These are phyloP conservation scores for Saccharomyces kudriavzevii DNA, from an alignment of 805 yeast genomes.

Conservation along the genomic window DNA sequence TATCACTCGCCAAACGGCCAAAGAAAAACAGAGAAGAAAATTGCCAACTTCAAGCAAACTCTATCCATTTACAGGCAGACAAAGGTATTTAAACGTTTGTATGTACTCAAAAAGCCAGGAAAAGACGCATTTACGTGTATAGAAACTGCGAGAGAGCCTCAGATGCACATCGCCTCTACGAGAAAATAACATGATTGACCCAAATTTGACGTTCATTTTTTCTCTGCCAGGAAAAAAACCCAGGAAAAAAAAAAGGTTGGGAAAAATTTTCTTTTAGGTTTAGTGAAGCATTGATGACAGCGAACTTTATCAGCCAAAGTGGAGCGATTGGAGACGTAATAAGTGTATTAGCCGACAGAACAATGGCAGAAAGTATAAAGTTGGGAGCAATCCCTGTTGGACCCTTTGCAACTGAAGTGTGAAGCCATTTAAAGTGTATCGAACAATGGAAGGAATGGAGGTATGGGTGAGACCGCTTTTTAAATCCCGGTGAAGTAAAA, in stretches of 20 bases:
- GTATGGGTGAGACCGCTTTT: neutral
- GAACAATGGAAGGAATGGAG: neutral
- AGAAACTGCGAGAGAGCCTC: neutral
- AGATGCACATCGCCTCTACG: neutral
- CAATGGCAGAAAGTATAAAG: neutral
- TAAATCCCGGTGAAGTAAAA: neutral
- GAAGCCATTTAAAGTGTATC: neutral
- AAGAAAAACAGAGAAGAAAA: neutral
- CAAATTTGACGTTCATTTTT: neutral
- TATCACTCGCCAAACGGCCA: neutral
- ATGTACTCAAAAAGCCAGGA: neutral
- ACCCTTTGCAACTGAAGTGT: neutral
- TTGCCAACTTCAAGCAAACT: too few species aligned
- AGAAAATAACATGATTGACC: neutral
- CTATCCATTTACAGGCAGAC: too few species aligned
- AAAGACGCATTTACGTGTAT: neutral
- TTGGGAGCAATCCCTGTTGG: neutral
- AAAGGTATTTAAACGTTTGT: neutral
- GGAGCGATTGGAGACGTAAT: neutral
- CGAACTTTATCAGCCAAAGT: neutral
- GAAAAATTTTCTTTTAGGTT: neutral
- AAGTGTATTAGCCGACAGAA: neutral
- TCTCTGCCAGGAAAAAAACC: neutral
- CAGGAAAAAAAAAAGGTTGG: neutral
- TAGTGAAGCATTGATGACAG: neutral